Evolutionary conservation across 2,329 filamentous ascomycete species (phyloP), one percentile per base, ranked within the genome.

Genomic region (Pseudopyrenochaeta lycopersici): DNA sequence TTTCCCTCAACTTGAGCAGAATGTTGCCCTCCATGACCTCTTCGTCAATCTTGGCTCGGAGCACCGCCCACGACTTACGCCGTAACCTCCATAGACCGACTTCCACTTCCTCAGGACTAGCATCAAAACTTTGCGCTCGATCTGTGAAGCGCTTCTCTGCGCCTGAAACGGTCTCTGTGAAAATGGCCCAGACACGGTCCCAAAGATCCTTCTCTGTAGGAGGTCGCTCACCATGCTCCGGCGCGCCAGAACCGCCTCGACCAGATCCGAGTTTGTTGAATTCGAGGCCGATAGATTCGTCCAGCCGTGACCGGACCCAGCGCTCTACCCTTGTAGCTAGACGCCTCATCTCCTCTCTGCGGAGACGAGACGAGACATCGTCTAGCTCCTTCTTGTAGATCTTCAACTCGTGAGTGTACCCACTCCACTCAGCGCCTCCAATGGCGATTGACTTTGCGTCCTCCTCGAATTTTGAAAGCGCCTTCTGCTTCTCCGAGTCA

Each of bases 1-100:
- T 98, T 77, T 99, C 95, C 31, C 95, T 88, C 46, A 99, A 85
- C 81, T 99, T 99, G 64, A 98, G 83, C 30, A 98, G 81, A 48
- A 99, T 88, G 72, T 98, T 99, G 68, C 94, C 94, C 78, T 98
- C 95, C 88, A 96, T 96, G 72, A 97, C 91, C 77, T 99, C 95
- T 72, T 99, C 95, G 31, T 98, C 94, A 58, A 99, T 90, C 81
- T 91, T 95, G 54, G 92, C 89, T 40, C 91, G 86, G 56, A 99
- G 82, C 12, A 94, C 93, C 35, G 89, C 89, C 95, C 95, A 99
- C 57, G 91, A 95, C 82, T 98, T 98, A 60, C 94, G 88, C 54
- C 94, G 88, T 61, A 99, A 80, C 51, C 93, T 87, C 94, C 95
- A 99, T 17, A 97, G 82, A 15, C 95, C 95, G 49, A 97, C 86